Base-by-base conservation (phyloP, 805 yeast genomes). In the Ogataea degrootiae region DNA sequence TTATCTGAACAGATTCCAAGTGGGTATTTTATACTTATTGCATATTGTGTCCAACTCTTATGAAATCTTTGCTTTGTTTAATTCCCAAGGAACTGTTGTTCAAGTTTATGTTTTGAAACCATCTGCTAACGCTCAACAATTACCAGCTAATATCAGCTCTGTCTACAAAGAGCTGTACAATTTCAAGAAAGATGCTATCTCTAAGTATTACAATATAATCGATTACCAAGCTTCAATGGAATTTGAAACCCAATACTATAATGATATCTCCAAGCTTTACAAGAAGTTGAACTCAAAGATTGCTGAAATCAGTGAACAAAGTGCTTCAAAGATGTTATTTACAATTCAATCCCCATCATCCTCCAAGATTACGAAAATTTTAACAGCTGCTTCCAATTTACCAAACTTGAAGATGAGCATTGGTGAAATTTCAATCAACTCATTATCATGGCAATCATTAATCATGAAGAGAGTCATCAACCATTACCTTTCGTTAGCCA, bases 361-460 rank as follows among this genome's bases (percentile, higher is more conserved):
- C 1, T 57, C 66, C 1, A 76, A 76, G 51, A 56, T 89, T 3
- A 49, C 71, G 41, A 73, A 70, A 45, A 55, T 73, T 5, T 60
- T 86, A 36, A 72, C 71, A 26, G 66, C 80, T 1, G 56, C 82
- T 4, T 49, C 68, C 7, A 82, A 77, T 19, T 74, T 84, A 54
- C 95, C 96, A 4, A 71, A 80, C 1, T 68, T 90, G 35, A 75
- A 74, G 47, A 76, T 86, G 77, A 71, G 75, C 17, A 71, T 79
- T 19, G 74, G 79, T 40, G 87, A 83, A 54, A 59, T 80, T 17
- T 68, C 79, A 1, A 64, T 86, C 31, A 90, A 92, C 11, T 83
- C 91, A 5, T 68, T 91, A 44, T 85, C 90, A 4, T 90, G 97
- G 96, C 94, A 88, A 61, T 63, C 78, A 2, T 69, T 80, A 14